Percentiles rank a stretch among this genome's conserved stretches.
Conservation (phyloP, 306 rosid species). For the Dalbergia oliveri region DNA sequence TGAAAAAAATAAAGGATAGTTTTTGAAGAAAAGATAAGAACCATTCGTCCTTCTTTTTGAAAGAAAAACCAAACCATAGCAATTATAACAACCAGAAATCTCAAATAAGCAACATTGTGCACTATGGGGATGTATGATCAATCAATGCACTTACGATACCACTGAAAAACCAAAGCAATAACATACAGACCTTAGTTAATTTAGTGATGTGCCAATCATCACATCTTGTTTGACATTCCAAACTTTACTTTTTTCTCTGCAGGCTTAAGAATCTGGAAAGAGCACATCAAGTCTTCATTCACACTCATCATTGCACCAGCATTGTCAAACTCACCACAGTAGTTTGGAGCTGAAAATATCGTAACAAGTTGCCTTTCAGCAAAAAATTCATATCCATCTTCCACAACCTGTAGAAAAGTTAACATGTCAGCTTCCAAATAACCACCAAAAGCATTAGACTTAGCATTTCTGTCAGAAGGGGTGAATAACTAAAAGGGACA, state of each 20-base stretch:
- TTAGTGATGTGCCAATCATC: conserved; percentile 49
- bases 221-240: conserved; percentile 63
- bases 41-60: background rate
- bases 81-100: conserved; percentile 22
- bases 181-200: conserved; percentile 58
- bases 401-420: conserved; percentile 73
- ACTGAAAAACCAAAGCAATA: conserved; percentile 35
- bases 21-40: conserved; percentile 7
- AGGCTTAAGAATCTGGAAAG: conserved; percentile 94
- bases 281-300: conserved; percentile 89
- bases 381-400: conserved; percentile 94
- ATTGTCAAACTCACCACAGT: conserved; percentile 94
- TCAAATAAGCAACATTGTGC: conserved; percentile 8
- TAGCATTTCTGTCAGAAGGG: conserved; percentile 8
- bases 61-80: conserved; percentile 19
- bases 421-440: conserved; percentile 44
- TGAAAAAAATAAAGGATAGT: background rate
- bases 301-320: conserved; percentile 98
- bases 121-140: conserved; percentile 21
- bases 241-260: conserved; percentile 78
- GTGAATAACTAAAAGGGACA: background rate
- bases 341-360: conserved; percentile 89
- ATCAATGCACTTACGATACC: background rate
- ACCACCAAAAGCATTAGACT: background rate
- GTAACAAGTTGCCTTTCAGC: conserved; percentile 92